phyloP scores from a whole-genome alignment of 768 basidiomycete species.

The Gautieria morchelliformis region DNA sequence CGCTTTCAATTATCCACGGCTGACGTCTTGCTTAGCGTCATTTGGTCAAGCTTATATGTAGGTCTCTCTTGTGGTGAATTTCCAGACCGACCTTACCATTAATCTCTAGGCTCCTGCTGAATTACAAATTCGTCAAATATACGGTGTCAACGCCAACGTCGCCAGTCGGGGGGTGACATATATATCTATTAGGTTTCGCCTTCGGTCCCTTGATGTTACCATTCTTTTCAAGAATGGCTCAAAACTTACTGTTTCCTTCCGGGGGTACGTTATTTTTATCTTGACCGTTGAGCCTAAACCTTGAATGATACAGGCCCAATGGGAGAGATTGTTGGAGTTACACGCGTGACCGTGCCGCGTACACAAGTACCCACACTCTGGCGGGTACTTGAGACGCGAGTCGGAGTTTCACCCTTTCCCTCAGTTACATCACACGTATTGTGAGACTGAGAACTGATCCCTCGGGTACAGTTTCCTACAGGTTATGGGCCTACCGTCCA shows the following conservation, averaged over 20 bases:
- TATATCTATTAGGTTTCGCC: constrained; percentile 16
- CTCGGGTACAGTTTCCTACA: too few species aligned
- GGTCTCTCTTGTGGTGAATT: background rate
- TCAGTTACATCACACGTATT: too few species aligned
- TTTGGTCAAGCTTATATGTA: background rate
- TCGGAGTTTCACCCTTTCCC: too few species aligned
- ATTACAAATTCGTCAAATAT: constrained; percentile 11
- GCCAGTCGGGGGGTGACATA: constrained; percentile 15
- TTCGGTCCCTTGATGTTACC: background rate
- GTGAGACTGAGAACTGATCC: too few species aligned
- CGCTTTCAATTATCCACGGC: background rate
- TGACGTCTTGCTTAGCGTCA: background rate
- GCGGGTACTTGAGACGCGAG: too few species aligned
- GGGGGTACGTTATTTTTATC: background rate
- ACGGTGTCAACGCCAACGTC: constrained; percentile 11
- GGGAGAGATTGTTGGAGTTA: too few species aligned
- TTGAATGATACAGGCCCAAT: background rate
- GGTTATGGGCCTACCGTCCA: too few species aligned
- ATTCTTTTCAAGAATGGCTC: background rate
- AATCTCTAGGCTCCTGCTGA: constrained; percentile 14
- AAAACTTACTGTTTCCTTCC: background rate
- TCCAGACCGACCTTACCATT: background rate
- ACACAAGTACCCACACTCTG: too few species aligned
- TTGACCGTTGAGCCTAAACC: background rate
- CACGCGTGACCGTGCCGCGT: too few species aligned